Conservation (phyloP, 257 asterid species). For the Nicotiana sylvestris region DNA sequence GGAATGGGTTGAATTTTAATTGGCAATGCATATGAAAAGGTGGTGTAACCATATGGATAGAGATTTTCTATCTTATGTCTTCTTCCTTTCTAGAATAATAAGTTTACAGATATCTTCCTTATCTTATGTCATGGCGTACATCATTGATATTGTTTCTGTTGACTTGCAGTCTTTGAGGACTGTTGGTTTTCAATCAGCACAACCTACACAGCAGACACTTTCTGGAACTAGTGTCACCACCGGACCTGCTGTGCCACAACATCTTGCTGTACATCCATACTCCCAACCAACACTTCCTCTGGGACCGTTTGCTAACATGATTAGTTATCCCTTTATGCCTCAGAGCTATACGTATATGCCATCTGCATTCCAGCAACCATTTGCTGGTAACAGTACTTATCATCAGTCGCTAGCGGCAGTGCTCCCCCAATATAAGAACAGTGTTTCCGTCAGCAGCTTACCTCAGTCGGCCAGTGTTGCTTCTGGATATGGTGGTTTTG, state of each 20-base stretch:
- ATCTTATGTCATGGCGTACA: neutral
- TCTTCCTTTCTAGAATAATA: neutral
- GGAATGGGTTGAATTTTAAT: neutral
- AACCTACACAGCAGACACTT: slow-evolving; percentile 45
- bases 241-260: slow-evolving; percentile 73
- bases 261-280: slow-evolving; percentile 65
- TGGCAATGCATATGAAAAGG: neutral
- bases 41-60: neutral
- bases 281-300: slow-evolving; percentile 62
- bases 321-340: slow-evolving; percentile 63
- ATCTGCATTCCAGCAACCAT: slow-evolving; percentile 67
- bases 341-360: slow-evolving; percentile 77
- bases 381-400: slow-evolving; percentile 55
- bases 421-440: slow-evolving; percentile 65
- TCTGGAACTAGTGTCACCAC: slow-evolving; percentile 52
- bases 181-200: slow-evolving; percentile 46
- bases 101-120: neutral
- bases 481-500: slow-evolving; percentile 66
- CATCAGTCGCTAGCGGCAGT: slow-evolving; percentile 66
- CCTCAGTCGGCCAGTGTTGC: slow-evolving; percentile 73
- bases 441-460: slow-evolving; percentile 53
- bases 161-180: slow-evolving; percentile 54
- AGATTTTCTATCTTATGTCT: neutral
- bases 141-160: slow-evolving; percentile 11
- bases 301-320: slow-evolving; percentile 64